Conservation (phyloP, 768 basidiomycete genomes). For the Sarcodon aspratus region DNA sequence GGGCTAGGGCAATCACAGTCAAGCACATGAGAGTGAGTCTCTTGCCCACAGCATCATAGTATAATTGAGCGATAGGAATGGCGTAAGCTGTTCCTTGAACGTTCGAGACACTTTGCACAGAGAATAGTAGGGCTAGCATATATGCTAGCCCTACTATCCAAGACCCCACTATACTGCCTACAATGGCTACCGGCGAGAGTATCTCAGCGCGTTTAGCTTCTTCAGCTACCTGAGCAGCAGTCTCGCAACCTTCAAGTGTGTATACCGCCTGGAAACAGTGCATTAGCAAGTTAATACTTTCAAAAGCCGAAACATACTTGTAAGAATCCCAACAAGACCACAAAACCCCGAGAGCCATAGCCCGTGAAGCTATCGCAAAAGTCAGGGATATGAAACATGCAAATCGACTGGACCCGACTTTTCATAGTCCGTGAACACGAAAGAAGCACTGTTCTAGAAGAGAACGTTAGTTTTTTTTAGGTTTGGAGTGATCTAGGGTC, state of each 20-base stretch:
- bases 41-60: conserved; percentile 39
- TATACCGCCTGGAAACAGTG: too few relatives aligned
- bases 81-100: conserved; percentile 39
- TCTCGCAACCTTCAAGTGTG: conserved; percentile 51
- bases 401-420: conserved; percentile 22
- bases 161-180: conserved; percentile 43
- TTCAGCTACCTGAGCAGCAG: conserved; percentile 53
- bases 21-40: conserved; percentile 38
- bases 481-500: background rate
- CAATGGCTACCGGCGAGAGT: conserved; percentile 46
- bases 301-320: conserved; percentile 20
- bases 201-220: conserved; percentile 43
- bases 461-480: background rate
- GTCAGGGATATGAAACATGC: background rate
- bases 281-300: conserved; percentile 6
- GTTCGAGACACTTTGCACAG: conserved; percentile 37
- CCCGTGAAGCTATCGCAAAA: conserved; percentile 35
- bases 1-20: conserved; percentile 34
- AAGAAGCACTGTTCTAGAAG: conserved; percentile 35
- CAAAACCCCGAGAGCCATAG: conserved; percentile 41
- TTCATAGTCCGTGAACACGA: conserved; percentile 46
- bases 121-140: conserved; percentile 48
- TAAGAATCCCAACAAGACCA: conserved; percentile 45
- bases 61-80: conserved; percentile 51
- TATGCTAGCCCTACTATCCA: conserved; percentile 46